Conservation (phyloP, 371 early-diverging fungal species). For the Choanephora cucurbitarum region DNA sequence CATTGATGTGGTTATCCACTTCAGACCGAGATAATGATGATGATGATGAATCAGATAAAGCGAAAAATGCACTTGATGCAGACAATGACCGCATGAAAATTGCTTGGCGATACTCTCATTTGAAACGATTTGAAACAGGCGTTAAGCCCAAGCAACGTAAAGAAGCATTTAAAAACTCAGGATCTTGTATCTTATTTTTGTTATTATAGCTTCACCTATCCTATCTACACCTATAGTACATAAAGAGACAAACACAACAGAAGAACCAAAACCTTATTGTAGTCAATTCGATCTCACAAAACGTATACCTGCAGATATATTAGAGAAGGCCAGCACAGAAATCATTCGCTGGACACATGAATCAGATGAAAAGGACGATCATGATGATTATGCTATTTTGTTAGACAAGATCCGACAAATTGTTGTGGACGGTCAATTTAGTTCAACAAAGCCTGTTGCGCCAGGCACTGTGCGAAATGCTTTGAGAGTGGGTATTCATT, state of each 20-base stretch:
- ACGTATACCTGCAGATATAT: conserved; percentile 47
- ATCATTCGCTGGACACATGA: conserved; percentile 38
- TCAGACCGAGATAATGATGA: conserved; percentile 55
- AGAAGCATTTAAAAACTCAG: not conserved
- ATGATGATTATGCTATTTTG: conserved; percentile 58
- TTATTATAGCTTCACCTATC: conserved; percentile 26
- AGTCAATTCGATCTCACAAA: conserved; percentile 80
- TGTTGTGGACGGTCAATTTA: conserved; percentile 63
- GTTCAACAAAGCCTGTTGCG: conserved; percentile 53
- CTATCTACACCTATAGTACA: conserved; percentile 14
- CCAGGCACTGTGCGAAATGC: conserved; percentile 56
- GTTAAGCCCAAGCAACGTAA: conserved; percentile 42
- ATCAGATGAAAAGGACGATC: conserved; percentile 31
- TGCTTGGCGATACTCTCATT: conserved; percentile 91
- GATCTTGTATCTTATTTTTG: not conserved
- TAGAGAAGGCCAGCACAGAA: conserved; percentile 52
- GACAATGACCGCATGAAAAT: conserved; percentile 79
- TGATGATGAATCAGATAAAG: conserved; percentile 45
- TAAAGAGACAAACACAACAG: conserved; percentile 6
- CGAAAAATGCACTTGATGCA: conserved; percentile 34
- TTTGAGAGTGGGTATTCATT: conserved; percentile 78
- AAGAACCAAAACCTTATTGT: conserved; percentile 62
- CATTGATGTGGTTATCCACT: conserved; percentile 62
- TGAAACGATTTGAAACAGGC: conserved; percentile 66
- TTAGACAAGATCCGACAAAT: conserved; percentile 58